phyloP scores from a whole-genome alignment of 2,329 filamentous ascomycete genomes.

The Pestalotiopsis sp. region DNA sequence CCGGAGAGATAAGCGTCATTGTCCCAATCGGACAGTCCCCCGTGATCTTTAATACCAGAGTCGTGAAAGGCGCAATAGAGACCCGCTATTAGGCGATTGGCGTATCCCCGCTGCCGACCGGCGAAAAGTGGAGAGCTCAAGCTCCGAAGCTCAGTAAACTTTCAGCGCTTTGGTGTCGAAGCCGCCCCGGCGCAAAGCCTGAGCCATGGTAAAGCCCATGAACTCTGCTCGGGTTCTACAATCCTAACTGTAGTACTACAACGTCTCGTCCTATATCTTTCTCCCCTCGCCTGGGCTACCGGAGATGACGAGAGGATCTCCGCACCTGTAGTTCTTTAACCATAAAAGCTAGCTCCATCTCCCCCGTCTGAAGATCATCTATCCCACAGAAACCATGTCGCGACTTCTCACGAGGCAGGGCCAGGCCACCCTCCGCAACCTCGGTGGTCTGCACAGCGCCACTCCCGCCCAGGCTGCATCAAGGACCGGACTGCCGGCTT shows the following conservation, averaged over 20 bases:
- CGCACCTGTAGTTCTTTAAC: neutral
- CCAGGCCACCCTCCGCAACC: slow-evolving; percentile 5
- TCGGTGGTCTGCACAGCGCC: slow-evolving; percentile 2
- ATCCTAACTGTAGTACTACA: too few relatives aligned
- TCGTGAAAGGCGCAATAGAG: slow-evolving; percentile 4
- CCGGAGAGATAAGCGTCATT: neutral
- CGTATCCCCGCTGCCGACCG: slow-evolving; percentile 6
- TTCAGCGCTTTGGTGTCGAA: neutral
- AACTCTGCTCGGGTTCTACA: neutral
- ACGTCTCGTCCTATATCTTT: neutral
- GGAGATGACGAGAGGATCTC: neutral
- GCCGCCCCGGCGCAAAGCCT: neutral
- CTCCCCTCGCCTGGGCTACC: neutral
- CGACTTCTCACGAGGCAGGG: slow-evolving; percentile 5
- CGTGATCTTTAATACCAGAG: neutral
- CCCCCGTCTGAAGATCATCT: neutral
- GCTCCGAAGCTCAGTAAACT: slow-evolving; percentile 8
- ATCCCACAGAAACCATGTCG: slow-evolving; percentile 3
- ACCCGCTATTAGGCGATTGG: slow-evolving; percentile 13
- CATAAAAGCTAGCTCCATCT: neutral
- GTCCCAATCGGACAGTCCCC: neutral
- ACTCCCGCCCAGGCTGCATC: neutral
- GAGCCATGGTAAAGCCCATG: neutral
- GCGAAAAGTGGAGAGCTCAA: slow-evolving; percentile 5
- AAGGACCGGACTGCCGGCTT: slow-evolving; percentile 12